Conservation (phyloP, 2,329 filamentous ascomycete species). For the Pseudogymnoascus sp. region DNA sequence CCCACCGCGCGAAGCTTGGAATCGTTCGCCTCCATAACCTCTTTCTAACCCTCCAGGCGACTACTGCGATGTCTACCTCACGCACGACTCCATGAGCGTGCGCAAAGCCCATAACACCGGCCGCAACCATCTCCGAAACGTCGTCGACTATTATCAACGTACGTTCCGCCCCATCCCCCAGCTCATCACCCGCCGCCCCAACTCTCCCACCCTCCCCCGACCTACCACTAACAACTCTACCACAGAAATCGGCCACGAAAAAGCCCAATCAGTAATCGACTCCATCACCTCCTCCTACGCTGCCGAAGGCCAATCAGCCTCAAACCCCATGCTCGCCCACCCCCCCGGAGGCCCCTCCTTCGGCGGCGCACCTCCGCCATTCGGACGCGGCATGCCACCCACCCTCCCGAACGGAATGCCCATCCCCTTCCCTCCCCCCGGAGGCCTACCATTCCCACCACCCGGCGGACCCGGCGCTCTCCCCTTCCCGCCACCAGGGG, state of each 20-base stretch:
- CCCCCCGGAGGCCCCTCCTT: conserved; percentile 43
- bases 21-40: neutral
- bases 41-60: conserved; percentile 48
- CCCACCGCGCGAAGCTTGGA: conserved; percentile 15
- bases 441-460: conserved; percentile 36
- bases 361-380: conserved; percentile 40
- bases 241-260: conserved; percentile 92
- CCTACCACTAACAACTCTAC: neutral
- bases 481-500: conserved; percentile 11
- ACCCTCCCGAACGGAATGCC: conserved; percentile 30
- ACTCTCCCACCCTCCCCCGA: neutral
- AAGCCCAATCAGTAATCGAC: conserved; percentile 97
- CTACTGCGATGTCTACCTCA: conserved; percentile 99
- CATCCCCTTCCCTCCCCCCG: conserved; percentile 22
- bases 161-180: conserved; percentile 23
- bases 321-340: conserved; percentile 73
- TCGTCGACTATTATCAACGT: conserved; percentile 98
- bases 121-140: conserved; percentile 92
- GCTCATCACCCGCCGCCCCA: neutral
- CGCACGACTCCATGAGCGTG: conserved; percentile 99
- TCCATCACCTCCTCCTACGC: conserved; percentile 94
- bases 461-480: conserved; percentile 28
- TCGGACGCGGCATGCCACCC: conserved; percentile 30
- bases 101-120: conserved; percentile 97
- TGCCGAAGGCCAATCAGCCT: conserved; percentile 79